phyloP scores from a whole-genome alignment of 768 basidiomycete species.

The Boletales sp. region DNA sequence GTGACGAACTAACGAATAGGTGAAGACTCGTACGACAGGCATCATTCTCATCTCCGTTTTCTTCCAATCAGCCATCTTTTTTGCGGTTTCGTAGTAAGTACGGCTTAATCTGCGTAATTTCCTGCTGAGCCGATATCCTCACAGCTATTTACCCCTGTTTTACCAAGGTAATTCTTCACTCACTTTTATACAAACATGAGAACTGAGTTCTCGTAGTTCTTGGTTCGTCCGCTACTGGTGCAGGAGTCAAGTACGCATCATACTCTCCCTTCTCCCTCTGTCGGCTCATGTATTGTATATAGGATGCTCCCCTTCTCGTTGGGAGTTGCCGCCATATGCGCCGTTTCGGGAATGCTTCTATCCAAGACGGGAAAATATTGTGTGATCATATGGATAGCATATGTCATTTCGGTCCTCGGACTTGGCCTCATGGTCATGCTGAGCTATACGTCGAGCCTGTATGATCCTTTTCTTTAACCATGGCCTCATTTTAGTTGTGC shows the following conservation, averaged over 20 bases:
- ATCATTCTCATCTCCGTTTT: constrained; percentile 56
- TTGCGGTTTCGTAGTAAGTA: constrained; percentile 37
- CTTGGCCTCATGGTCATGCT: constrained; percentile 75
- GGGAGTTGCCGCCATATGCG: constrained; percentile 51
- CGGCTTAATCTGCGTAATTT: not conserved
- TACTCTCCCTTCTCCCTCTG: not conserved
- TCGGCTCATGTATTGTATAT: not conserved
- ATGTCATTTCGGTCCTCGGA: constrained; percentile 55
- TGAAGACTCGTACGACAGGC: constrained; percentile 68
- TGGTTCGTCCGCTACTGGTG: constrained; percentile 67
- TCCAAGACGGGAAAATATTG: constrained; percentile 59
- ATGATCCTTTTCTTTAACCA: not conserved
- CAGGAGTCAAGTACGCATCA: constrained; percentile 58
- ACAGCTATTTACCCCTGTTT: constrained; percentile 66
- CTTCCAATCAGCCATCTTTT: constrained; percentile 64
- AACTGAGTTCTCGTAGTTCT: constrained; percentile 38
- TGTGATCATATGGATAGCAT: constrained; percentile 58
- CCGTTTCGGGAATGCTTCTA: constrained; percentile 53
- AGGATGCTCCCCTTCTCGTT: constrained; percentile 78
- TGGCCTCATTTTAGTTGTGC: not conserved
- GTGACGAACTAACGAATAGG: not conserved
- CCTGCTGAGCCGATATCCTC: not conserved
- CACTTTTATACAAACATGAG: not conserved
- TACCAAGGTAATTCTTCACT: constrained; percentile 46
- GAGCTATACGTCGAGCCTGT: constrained; percentile 46